Evolutionary conservation across 495 filamentous ascomycete genomes (phyloP).

Genomic region (Penicillium diatomitis): DNA sequence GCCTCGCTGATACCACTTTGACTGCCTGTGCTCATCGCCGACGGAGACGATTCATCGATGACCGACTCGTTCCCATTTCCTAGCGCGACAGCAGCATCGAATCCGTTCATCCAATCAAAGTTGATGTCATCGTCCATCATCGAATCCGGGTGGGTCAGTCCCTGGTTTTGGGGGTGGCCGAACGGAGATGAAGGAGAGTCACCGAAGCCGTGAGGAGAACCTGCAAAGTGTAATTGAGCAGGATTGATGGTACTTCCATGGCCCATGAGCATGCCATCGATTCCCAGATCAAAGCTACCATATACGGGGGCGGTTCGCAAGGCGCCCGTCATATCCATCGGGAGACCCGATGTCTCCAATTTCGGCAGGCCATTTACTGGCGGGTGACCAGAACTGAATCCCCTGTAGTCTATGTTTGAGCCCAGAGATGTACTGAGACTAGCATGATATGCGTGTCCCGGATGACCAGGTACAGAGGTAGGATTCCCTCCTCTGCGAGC

Average conservation of each 20-base stretch:
- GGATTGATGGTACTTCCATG: conserved; percentile 88
- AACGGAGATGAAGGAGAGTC: conserved; percentile 68
- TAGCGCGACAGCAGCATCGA: conserved; percentile 68
- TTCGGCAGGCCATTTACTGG: conserved; percentile 59
- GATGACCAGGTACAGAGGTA: conserved; percentile 37
- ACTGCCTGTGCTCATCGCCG: conserved; percentile 85
- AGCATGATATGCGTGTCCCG: conserved; percentile 51
- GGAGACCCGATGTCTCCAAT: conserved; percentile 70
- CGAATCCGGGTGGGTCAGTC: conserved; percentile 40
- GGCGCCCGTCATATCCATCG: conserved; percentile 50
- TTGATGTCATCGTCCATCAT: conserved; percentile 64
- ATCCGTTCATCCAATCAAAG: conserved; percentile 81
- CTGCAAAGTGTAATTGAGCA: conserved; percentile 85
- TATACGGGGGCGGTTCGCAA: conserved; percentile 75
- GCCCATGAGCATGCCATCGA: conserved; percentile 66
- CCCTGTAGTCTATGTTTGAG: conserved; percentile 55
- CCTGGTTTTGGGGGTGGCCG: conserved; percentile 48
- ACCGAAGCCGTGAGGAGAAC: conserved; percentile 62
- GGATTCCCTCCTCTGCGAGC: conserved; percentile 55
- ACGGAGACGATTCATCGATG: conserved; percentile 88
- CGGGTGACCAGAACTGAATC: conserved; percentile 56
- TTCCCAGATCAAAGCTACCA: conserved; percentile 56
- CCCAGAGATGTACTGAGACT: conserved; percentile 59
- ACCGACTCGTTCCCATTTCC: conserved; percentile 62
- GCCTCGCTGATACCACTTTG: conserved; percentile 88